Conservation (phyloP, 345 rosid genomes). For the Physaria fendleri region DNA sequence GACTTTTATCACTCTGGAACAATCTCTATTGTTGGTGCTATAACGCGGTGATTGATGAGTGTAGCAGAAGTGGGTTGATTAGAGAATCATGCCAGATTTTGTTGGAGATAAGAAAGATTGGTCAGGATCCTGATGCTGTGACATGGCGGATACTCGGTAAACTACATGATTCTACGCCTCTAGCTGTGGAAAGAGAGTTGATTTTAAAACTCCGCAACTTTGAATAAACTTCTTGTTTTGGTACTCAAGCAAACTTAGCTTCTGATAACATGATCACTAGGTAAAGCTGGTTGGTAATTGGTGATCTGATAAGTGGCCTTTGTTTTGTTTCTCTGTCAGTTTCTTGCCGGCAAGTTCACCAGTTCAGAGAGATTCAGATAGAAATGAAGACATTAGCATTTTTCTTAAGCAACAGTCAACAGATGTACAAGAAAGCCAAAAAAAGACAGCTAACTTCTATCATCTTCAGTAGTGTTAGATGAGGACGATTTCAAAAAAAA, state of each 20-base stretch:
- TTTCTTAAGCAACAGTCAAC: not conserved
- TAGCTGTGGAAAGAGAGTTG: conserved; percentile 11
- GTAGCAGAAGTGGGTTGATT: conserved; percentile 59
- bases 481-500: not conserved
- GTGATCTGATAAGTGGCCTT: not conserved
- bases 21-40: conserved; percentile 61
- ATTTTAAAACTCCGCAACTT: conserved; percentile 1
- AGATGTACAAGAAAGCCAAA: no score
- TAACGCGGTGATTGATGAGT: conserved; percentile 63
- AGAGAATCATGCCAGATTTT: conserved; percentile 77
- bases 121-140: conserved; percentile 65
- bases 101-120: conserved; percentile 66
- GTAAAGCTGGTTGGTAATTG: not conserved
- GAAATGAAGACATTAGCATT: not conserved
- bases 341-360: no score
- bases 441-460: no score
- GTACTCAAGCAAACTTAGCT: not conserved
- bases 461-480: no score
- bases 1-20: conserved; percentile 63
- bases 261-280: not conserved
- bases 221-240: no score
- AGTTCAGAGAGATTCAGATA: no score
- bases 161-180: conserved; percentile 32
- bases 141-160: conserved; percentile 85
- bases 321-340: no score